These are phyloP conservation scores for Triticum timopheevii DNA, from an alignment of 176 grass and related monocot species.

Conservation along the genomic window DNA sequence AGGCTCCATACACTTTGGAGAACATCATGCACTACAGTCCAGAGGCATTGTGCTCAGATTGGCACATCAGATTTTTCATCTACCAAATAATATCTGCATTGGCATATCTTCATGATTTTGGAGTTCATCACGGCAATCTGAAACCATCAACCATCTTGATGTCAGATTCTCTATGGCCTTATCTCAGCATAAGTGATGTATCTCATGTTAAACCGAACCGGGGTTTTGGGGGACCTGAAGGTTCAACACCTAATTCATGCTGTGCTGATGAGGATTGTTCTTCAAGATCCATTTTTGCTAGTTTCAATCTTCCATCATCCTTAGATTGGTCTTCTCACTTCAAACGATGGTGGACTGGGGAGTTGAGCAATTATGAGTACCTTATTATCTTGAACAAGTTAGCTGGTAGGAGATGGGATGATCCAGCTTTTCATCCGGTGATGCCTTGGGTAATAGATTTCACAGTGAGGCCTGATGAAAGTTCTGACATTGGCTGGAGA, in stretches of 20 bases:
- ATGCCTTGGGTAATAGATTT: conserved; percentile 99
- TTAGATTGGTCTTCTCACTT: conserved; percentile 68
- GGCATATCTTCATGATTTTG: conserved; percentile 73
- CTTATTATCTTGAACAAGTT: conserved; percentile 92
- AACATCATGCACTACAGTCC: conserved; percentile 84
- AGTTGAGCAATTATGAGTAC: conserved; percentile 95
- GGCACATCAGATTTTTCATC: conserved; percentile 78
- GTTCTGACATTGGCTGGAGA: conserved; percentile 85
- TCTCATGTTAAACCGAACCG: conserved; percentile 43
- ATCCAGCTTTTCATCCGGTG: conserved; percentile 86
- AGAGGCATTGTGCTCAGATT: conserved; percentile 70
- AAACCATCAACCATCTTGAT: conserved; percentile 71
- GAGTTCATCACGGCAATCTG: conserved; percentile 77
- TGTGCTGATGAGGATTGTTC: conserved; percentile 49
- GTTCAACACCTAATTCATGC: conserved; percentile 30
- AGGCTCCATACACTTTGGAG: conserved; percentile 71
- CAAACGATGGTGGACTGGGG: conserved; percentile 75
- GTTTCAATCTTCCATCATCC: conserved; percentile 52
- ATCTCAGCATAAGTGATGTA: conserved; percentile 67
- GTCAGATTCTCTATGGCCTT: conserved; percentile 75
- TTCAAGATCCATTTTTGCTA: conserved; percentile 49
- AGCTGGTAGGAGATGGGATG: conserved; percentile 91
- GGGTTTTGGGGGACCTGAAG: conserved; percentile 38
- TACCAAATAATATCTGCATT: conserved; percentile 86
- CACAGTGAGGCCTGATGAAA: conserved; percentile 70